Base-by-base conservation (phyloP, 202 grass and related monocot genomes). In the Carex sylvatica region DNA sequence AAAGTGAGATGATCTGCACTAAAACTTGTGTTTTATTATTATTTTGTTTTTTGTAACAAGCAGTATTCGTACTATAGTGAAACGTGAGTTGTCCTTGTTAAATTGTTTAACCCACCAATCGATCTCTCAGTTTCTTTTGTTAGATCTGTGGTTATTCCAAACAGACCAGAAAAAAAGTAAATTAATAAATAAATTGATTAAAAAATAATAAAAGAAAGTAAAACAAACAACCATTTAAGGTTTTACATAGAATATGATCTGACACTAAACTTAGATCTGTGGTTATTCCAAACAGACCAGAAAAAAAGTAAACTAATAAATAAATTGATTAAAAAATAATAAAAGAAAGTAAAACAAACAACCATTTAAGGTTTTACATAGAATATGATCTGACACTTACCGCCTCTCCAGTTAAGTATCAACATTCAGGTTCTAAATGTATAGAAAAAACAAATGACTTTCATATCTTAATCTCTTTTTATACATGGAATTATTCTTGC, bases 1-100 rank as follows among this genome's bases (percentile, higher is more conserved):
- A 71, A 84, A 78, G 96, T 99, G 82, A 91, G 85, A 79, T 38
- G 33, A 18, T 52, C 4, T 77, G 35, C 1, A 36, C 26, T 59
- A 9, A 13, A 6, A 8, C 28, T 58, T 38, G 52, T 59, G 52
- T 9, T 59, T 35, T 74, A 51, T 9, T 59, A 4, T 59, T 59
- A 12, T 49, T 35, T 35, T 4, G 4, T 75, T 18, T 70, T 71
- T 71, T 71, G 18, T 16, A 23, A 22, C 40, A 47, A 44, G 68
- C 38, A 70, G 16, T 71, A 47, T n/a, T 56, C 26, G 6, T 58
- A 35, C 14, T 24, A 35, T 55, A 56, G 13, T 74, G 24, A 59
- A 77, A 36, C 2, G 36, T 59, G 28, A 59, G 15, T 30, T 35
- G 30, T 36, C 36, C 8, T 20, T 59, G 36, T 31, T 15, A 56